Base-by-base conservation (phyloP, 371 early-diverging fungal species). In the Saksenaea vasiformis region DNA sequence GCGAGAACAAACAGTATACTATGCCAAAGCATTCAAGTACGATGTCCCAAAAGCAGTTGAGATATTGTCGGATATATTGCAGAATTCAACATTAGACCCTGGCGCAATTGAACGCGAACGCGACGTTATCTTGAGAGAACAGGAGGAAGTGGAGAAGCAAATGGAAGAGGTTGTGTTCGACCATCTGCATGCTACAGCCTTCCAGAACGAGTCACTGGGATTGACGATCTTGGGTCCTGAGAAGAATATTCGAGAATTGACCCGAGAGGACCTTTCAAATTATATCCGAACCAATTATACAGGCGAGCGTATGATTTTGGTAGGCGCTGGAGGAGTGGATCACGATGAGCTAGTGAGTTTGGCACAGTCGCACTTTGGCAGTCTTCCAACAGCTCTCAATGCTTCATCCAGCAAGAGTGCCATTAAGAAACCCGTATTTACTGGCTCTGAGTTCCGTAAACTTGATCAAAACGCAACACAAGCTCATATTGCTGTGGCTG, bases 1-100 rank as follows among this genome's bases (percentile, higher is more conserved):
- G 27, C 91, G 99, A 56, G 99, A 98, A 73, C 98, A 98, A 78
- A 97, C 98, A 26, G 96, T 93, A 31, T 98, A 95, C 87, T 97
- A 94, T 77, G 98, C 98, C 64, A 96, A 96, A 79, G 84, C 95
- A 14, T 89, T 98, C 71, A 87, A 91, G 66, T 74, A 87, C 59
- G 96, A 98, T 71, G 92, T 95, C 31, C 86, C 90, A 28, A 81
- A 86, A 67, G 89, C 97, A 14, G 95, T 97, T 19, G 96, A 95
- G 62, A 86, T 97, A 66, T 87, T 98, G 58, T 88, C 95, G 41
- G 99, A 98, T 77, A 95, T 98, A 73, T 81, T 98, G 57, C 96
- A 95, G 72, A 88, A 94, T 83, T 93, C 96, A 17, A 92, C 87
- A 41, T 79, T 97, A 64, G 89, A 86, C 69, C 78, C 84, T 44